phyloP scores from a whole-genome alignment of 2,329 filamentous ascomycete genomes.

The Grosmannia clavigera region DNA sequence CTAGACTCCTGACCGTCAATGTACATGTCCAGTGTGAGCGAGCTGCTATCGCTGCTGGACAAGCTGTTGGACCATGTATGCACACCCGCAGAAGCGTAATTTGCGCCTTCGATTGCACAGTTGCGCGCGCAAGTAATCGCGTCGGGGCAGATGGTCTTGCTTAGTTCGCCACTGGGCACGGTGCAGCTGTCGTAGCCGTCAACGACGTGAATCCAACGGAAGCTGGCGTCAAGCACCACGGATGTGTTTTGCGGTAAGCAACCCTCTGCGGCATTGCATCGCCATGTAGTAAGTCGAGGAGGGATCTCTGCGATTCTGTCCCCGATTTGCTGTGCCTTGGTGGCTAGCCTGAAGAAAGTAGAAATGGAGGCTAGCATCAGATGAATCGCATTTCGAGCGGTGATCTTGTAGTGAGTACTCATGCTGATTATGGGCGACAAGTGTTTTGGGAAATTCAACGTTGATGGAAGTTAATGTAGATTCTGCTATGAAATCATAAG shows the following conservation, averaged over 20 bases:
- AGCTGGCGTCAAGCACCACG: conserved; percentile 35
- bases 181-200: conserved; percentile 3
- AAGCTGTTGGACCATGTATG: neutral
- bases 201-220: conserved; percentile 6
- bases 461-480: too few relatives aligned
- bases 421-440: neutral
- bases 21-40: conserved; percentile 8
- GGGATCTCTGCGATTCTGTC: conserved; percentile 24
- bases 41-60: neutral
- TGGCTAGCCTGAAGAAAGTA: neutral
- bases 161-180: neutral
- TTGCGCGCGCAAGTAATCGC: conserved; percentile 8
- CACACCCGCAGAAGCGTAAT: conserved; percentile 7
- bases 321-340: conserved; percentile 7
- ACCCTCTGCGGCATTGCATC: conserved; percentile 34
- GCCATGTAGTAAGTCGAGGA: conserved; percentile 36
- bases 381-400: neutral
- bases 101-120: conserved; percentile 9
- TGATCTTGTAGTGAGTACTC: neutral
- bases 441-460: too few relatives aligned
- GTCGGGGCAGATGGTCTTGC: conserved; percentile 7
- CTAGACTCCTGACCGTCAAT: conserved; percentile 7
- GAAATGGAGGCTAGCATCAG: neutral
- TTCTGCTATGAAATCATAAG: too few relatives aligned
- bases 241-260: conserved; percentile 34